Base-by-base conservation (phyloP, 768 basidiomycete genomes). In the Imleria badia region DNA sequence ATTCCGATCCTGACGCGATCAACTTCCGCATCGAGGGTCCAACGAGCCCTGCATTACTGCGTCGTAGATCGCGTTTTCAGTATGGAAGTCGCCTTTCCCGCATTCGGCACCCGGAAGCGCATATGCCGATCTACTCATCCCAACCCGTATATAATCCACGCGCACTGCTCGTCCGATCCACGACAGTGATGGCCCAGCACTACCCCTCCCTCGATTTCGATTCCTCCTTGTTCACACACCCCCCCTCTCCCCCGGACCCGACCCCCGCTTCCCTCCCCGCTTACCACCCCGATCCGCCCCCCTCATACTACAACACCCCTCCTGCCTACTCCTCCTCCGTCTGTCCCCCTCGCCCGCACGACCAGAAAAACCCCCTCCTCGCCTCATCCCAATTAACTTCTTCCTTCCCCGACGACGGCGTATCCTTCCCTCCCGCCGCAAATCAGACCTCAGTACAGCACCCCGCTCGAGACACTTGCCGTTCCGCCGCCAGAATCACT, bases 1-100 rank as follows among this genome's bases (percentile, higher is more conserved):
- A 54, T 55, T 62, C 65, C 65, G 65, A 60, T 68, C 54, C 56
- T 41, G 54, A 47, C 59, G 64, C 58, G 62, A 64, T 66, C 65
- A 58, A 35, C 51, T 46, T 60, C 61, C 54, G 36, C 38, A 62
- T 62, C 53, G 60, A 42, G 49, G 3, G 35, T 34, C 22, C 34
- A 1, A 19, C 44, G 4, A 26, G 26, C 26, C 26, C 26, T 26
- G 26, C 26, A 6, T 4, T 26, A 26, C 26, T 6, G 26, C 26
- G 26, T 26, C 26, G 26, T 6, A 26, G 26, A 26, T 26, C 26
- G 26, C 26, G 26, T 3, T 4, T 26, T 29, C 19, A 13, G 2
- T 1, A 3, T 20, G 31, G 39, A 10, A n/a, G 30, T 36, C 26
- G 0, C 1, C 19, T 23, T 36, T 9, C 53, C 43, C 30, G 35